Base-by-base conservation (phyloP, 176 grass and related monocot species). In the Oropetium thomaeum region DNA sequence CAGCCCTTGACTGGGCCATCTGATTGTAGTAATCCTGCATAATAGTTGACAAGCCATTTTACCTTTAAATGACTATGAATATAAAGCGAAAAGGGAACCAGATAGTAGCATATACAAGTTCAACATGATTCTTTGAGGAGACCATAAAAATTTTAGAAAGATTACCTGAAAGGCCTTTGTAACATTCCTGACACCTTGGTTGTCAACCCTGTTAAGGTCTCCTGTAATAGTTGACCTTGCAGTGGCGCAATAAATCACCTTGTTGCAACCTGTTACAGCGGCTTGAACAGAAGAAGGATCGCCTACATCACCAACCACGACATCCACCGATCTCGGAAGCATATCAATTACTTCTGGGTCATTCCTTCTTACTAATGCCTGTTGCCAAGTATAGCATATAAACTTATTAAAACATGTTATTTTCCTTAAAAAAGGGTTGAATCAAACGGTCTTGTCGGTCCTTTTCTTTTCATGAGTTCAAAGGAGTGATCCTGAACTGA, bases 21-120 rank as follows among this genome's bases (percentile, higher is more conserved):
- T 92, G 84, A 83, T 98, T 98, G 84, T 87, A 82, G 76, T 92
- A 94, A 86, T 98, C 95, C 95, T 98, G 89, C 49, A 88, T 73
- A 57, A 58, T n/a, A 62, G 63, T 22, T 67, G 10, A 77, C 1
- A 32, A 35, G 12, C 39, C 23, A 67, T n/a, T 41, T 34, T 22
- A 42, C n/a, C n/a, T n/a, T 31, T 4, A 37, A 63, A 1, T 62
- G 51, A 19, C 13, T 44, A 44, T 40, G 29, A 52, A 40, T 44
- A 44, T 40, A 22, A 52, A 40, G 23, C 34, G 12, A 80, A 41
- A 60, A 3, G 22, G 10, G n/a, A 12, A 32, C 4, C 23, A n/a
- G n/a, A 45, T 16, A 47, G 41, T 43, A 15, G n/a, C 23, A 58
- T 29, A 17, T 13, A 73, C 44, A 22, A 1, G 8, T 70, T 14